Base-by-base conservation (phyloP, 208 protist genomes). In the Leptomonas pyrrhocoris region DNA sequence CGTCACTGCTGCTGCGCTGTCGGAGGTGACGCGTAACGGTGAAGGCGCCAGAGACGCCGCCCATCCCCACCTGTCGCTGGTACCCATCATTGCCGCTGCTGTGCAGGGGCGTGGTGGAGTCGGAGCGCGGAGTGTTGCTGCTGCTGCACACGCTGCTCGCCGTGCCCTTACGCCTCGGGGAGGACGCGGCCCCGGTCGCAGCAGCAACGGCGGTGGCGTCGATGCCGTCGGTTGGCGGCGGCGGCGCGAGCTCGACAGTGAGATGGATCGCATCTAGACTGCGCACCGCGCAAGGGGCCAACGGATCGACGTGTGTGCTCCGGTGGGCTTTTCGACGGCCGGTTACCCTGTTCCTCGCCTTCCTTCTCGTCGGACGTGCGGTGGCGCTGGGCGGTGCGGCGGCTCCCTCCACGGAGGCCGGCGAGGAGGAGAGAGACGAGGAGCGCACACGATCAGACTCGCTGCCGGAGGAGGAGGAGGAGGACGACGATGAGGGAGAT, bases 11-110 rank as follows among this genome's bases (percentile, higher is more conserved):
- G 31, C 68, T 69, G 62, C 46, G 27, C 66, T 58, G 58, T 7
- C 70, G 77, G 6, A 70, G 30, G 45, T 74, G 77, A 7, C 65
- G 63, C 5, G 71, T 81, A 15, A 81, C 71, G n/a, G 50, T 77
- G 43, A 81, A 81, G 38, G 21, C 46, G 21, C 77, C 77, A 5
- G 63, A 68, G 40, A 68, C 55, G 21, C 64, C 58, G 28, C 45
- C 71, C 7, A 38, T 42, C 34, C 21, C 51, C 11, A 72, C 64
- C 7, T 61, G 28, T 11, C 72, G 72, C 49, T 68, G 64, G 28
- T 77, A 71, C 7, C 64, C 64, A 50, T 67, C 72, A 18, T 45
- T 8, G 42, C 21, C 1, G 9, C 21, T 31, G 49, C 42, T 19
- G 25, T 38, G 57, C n/a, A 45, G 43, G 36, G 43, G 49, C 42